Base-by-base conservation (phyloP, 306 rosid species). In the Quercus mongolica region DNA sequence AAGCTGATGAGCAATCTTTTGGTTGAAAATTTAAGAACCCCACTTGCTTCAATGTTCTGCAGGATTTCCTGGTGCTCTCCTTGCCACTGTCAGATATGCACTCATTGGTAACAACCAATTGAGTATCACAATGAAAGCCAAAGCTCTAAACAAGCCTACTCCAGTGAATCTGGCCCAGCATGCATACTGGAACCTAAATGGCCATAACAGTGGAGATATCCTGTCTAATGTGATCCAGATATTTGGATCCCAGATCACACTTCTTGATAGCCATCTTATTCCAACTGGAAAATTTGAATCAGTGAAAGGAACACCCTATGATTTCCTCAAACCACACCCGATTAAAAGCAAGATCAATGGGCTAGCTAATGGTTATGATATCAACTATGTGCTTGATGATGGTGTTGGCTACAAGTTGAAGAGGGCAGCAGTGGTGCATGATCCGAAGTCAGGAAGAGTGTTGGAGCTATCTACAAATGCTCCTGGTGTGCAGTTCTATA, bases 51-150 rank as follows among this genome's bases (percentile, higher is more conserved):
- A 69, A 52, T 69, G 59, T 69, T 71, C 30, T 84, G 20, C 86
- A 92, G 98, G 98, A 74, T 94, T 92, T 78, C 98, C 98, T 12
- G 97, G 98, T 54, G 97, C 91, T 75, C 83, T 94, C 8, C 6
- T 79, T n/a, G 88, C 83, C 57, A 89, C 77, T 0, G 98, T 86
- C 20, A 86, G 80, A 76, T 94, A 94, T 81, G 74, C 84, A 38
- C 84, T 94, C 35, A 5, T 73, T 1, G 89, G 85, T 26, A 73
- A 86, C 78, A 78, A 81, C 68, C 56, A 83, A 64, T 69, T 92
- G 89, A 79, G 74, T 2, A 73, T 92, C 30, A 62, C 69, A 10
- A 87, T 94, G 97, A 83, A 80, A 81, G 97, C 95, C 33, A 86
- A 77, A 83, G 94, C 97, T 26, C 85, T 94, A 4, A 90, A 91